Evolutionary conservation across 148 eudicot genomes (phyloP).

Genomic region (Limonium bicolor): DNA sequence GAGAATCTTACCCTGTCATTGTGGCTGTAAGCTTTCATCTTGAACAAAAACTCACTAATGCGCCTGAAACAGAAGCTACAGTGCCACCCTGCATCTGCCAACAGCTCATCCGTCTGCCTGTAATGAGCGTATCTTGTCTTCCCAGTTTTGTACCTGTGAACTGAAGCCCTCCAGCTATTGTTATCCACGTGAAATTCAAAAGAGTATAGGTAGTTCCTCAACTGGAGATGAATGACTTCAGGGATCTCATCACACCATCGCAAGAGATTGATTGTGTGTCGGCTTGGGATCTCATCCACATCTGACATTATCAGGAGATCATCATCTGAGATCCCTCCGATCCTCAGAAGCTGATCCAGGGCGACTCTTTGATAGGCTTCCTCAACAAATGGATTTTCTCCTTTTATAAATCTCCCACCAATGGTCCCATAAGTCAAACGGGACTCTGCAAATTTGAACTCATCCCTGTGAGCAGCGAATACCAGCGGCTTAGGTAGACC

Average conservation of each 20-base stretch:
- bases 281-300: constrained; percentile 36
- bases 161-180: constrained; percentile 37
- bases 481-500: constrained; percentile 5
- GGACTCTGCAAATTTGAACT: constrained; percentile 1
- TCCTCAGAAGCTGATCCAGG: constrained; percentile 2
- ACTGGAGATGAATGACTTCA: constrained; percentile 20
- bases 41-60: constrained; percentile 27
- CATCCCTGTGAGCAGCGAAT: neutral
- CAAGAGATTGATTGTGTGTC: constrained; percentile 27
- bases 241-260: constrained; percentile 41
- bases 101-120: constrained; percentile 23
- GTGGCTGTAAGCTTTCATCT: constrained; percentile 44
- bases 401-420: constrained; percentile 5
- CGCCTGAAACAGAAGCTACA: constrained; percentile 35
- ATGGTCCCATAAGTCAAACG: constrained; percentile 4
- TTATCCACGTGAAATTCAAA: constrained; percentile 30
- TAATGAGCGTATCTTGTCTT: constrained; percentile 32
- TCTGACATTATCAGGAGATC: constrained; percentile 18
- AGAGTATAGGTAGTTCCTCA: constrained; percentile 31
- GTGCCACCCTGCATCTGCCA: constrained; percentile 42
- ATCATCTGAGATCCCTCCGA: constrained; percentile 4
- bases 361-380: constrained; percentile 9
- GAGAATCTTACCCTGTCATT: constrained; percentile 27
- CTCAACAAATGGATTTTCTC: constrained; percentile 6
- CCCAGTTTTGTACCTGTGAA: constrained; percentile 20